Conservation (phyloP, 352 stramenopile species). For the Pythium biforme region DNA sequence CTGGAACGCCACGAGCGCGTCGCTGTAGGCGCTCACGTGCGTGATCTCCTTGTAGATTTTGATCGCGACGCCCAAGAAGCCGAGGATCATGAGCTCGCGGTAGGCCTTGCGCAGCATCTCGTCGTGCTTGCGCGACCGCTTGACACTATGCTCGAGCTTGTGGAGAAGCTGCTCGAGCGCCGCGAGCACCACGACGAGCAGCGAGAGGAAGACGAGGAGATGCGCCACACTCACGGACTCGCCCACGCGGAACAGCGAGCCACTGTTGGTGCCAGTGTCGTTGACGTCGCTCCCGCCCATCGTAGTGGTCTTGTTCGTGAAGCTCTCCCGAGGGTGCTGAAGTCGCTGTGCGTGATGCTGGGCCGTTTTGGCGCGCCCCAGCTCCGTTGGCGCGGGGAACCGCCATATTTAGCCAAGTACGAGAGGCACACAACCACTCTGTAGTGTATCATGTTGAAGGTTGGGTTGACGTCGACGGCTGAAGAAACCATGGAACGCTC, state of each 20-base stretch:
- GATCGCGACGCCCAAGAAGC: conserved; percentile 34
- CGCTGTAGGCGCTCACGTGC: conserved; percentile 22
- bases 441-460: no score
- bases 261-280: not conserved
- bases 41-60: conserved; percentile 33
- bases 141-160: conserved; percentile 43
- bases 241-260: conserved; percentile 29
- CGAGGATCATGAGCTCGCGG: conserved; percentile 32
- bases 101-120: conserved; percentile 63
- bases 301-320: not conserved
- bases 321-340: no score
- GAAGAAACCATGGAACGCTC: not conserved
- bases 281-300: not conserved
- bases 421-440: not conserved
- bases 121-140: conserved; percentile 51
- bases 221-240: conserved; percentile 14
- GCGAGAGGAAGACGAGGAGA: conserved; percentile 20
- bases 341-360: no score
- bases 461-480: no score
- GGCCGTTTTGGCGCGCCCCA: no score
- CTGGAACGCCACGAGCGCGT: conserved; percentile 31
- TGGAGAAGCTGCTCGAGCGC: conserved; percentile 50
- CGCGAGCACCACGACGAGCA: conserved; percentile 49
- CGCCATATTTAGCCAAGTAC: not conserved
- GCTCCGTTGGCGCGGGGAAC: no score